These are phyloP conservation scores for Cornus controversa DNA, from an alignment of 148 eudicot species.

Conservation along the genomic window DNA sequence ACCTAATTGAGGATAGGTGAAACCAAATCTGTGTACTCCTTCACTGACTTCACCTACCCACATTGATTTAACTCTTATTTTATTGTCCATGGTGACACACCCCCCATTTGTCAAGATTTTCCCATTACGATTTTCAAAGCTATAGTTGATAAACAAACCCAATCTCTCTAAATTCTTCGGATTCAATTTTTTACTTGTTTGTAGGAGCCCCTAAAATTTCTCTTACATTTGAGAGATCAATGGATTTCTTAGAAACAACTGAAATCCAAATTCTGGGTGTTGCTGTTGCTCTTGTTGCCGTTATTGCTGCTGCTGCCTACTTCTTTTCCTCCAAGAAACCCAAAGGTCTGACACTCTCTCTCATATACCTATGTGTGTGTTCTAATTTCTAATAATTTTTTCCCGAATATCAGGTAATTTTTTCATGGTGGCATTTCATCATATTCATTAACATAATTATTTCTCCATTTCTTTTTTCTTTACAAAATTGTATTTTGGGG, in stretches of 20 bases:
- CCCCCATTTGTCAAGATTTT: not conserved
- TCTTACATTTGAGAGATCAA: conserved; percentile 15
- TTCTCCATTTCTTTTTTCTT: not conserved
- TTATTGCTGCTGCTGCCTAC: conserved; percentile 50
- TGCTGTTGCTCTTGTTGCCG: conserved; percentile 64
- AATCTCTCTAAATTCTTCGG: not conserved
- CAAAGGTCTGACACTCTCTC: conserved; percentile 44
- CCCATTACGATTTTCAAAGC: not conserved
- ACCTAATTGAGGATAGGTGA: not conserved
- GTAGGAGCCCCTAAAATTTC: not conserved
- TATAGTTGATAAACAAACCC: not conserved
- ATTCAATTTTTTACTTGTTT: not conserved
- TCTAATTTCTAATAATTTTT: not conserved
- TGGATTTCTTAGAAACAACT: conserved; percentile 53
- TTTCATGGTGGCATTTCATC: too few species aligned
- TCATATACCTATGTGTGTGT: not conserved
- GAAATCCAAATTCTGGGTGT: conserved; percentile 63
- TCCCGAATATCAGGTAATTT: too few species aligned
- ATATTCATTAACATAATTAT: too few species aligned
- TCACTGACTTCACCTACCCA: not conserved
- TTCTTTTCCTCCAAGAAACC: conserved; percentile 58
- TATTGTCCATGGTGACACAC: not conserved
- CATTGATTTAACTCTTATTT: not conserved
- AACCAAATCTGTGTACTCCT: not conserved
- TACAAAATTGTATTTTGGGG: not conserved